Evolutionary conservation across 176 grass and related monocot genomes (phyloP).

Genomic region (Ananas comosus): DNA sequence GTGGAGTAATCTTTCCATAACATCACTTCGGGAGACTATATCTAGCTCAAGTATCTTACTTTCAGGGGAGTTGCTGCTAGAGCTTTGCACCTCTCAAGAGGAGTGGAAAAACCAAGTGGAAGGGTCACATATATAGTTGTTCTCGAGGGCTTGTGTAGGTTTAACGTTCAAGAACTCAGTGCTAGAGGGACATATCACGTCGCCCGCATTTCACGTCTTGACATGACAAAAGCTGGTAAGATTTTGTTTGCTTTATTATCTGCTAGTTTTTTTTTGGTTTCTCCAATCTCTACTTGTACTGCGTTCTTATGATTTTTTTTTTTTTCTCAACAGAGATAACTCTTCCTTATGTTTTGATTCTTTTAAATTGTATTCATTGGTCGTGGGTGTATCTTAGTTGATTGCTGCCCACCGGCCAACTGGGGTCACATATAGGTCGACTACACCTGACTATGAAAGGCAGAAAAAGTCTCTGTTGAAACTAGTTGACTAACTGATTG

Average conservation of each 20-base stretch:
- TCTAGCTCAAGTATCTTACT: conserved; percentile 2
- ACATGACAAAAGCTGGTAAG: conserved; percentile 90
- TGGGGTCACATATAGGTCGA: too few species aligned
- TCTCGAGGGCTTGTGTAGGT: conserved; percentile 94
- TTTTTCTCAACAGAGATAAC: background rate
- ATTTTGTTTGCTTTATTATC: background rate
- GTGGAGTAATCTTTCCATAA: too few species aligned
- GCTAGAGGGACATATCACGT: conserved; percentile 86
- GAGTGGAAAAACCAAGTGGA: conserved; percentile 96
- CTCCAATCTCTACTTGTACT: background rate
- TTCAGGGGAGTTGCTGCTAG: conserved; percentile 93
- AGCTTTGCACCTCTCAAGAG: conserved; percentile 96
- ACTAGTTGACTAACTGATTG: too few species aligned
- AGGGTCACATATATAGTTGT: conserved; percentile 94
- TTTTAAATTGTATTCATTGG: background rate
- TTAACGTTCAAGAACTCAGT: conserved; percentile 84
- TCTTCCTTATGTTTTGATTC: background rate
- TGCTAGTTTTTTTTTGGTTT: background rate
- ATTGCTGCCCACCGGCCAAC: too few species aligned
- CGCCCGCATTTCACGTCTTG: conserved; percentile 75
- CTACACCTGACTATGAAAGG: too few species aligned
- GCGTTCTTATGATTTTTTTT: background rate
- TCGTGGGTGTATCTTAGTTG: background rate
- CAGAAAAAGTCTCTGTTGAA: too few species aligned
- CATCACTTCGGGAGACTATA: too few species aligned